phyloP scores from a whole-genome alignment of 2,329 filamentous ascomycete genomes.

The Xylariaceae sp. region DNA sequence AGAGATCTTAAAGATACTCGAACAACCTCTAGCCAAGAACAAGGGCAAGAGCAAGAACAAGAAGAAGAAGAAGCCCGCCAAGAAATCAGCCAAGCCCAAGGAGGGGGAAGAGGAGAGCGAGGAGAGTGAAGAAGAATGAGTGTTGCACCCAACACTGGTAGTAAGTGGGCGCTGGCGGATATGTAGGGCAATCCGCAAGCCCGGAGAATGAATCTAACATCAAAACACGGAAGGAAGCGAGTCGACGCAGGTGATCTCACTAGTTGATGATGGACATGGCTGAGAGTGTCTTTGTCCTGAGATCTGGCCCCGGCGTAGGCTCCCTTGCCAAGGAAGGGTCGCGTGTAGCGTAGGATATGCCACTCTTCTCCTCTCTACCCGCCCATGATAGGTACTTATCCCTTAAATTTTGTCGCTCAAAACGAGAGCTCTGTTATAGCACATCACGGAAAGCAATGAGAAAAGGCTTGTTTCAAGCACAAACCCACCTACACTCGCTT shows the following conservation, averaged over 20 bases:
- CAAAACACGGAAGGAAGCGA: constrained; percentile 1
- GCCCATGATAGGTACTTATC: constrained; percentile 2
- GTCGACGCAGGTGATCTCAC: constrained; percentile 4
- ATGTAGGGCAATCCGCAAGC: constrained; percentile 3
- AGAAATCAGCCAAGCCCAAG: constrained; percentile 45
- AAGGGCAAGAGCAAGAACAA: constrained; percentile 94
- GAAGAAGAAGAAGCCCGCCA: constrained; percentile 67
- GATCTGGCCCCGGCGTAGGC: constrained; percentile 4
- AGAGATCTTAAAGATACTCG: constrained; percentile 90
- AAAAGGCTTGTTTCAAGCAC: constrained; percentile 16
- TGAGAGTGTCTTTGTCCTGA: constrained; percentile 5
- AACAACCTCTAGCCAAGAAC: constrained; percentile 79
- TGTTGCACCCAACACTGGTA: not conserved
- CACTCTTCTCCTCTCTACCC: not conserved
- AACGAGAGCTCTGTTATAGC: constrained; percentile 15
- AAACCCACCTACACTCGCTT: constrained; percentile 1
- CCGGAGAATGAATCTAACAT: too few relatives aligned
- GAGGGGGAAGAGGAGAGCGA: constrained; percentile 23
- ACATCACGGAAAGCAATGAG: constrained; percentile 13
- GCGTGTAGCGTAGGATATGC: constrained; percentile 10
- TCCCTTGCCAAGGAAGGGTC: constrained; percentile 9
- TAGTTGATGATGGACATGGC: constrained; percentile 8
- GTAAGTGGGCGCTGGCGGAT: not conserved
- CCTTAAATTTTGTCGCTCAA: constrained; percentile 7
- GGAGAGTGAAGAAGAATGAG: constrained; percentile 29